phyloP scores from a whole-genome alignment of 441 rosid species.

The Brassica balearica region DNA sequence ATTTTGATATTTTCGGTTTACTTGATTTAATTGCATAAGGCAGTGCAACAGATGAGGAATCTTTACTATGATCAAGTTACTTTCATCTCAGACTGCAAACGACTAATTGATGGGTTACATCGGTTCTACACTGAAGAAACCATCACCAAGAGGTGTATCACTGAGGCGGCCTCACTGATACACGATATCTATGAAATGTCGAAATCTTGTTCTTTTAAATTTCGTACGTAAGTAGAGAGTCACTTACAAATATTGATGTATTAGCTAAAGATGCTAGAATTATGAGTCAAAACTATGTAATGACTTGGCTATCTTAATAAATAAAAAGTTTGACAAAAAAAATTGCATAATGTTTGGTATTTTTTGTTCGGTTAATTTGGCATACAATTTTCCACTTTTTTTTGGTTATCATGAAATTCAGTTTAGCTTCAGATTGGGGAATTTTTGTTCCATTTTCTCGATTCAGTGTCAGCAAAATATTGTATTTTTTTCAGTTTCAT shows the following conservation, averaged over 20 bases:
- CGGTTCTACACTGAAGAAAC: background rate
- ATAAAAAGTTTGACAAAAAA: no score
- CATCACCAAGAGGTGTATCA: background rate
- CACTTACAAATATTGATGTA: no score
- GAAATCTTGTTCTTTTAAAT: background rate
- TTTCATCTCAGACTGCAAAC: background rate
- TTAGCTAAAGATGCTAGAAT: no score
- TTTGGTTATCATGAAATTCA: background rate
- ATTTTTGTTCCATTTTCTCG: no score
- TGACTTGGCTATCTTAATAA: no score
- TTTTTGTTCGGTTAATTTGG: background rate
- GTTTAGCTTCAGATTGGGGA: background rate
- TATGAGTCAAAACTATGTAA: no score
- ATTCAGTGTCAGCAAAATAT: background rate
- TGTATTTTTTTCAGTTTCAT: background rate
- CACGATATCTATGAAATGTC: background rate
- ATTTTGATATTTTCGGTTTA: background rate
- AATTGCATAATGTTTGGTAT: background rate
- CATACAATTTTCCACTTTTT: background rate
- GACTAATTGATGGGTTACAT: background rate
- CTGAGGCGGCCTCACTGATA: background rate
- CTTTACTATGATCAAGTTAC: background rate
- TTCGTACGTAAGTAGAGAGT: no score
- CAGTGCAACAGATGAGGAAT: background rate
- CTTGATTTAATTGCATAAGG: background rate